Conservation (phyloP, 148 eudicot genomes). For the Chenopodium quinoa region DNA sequence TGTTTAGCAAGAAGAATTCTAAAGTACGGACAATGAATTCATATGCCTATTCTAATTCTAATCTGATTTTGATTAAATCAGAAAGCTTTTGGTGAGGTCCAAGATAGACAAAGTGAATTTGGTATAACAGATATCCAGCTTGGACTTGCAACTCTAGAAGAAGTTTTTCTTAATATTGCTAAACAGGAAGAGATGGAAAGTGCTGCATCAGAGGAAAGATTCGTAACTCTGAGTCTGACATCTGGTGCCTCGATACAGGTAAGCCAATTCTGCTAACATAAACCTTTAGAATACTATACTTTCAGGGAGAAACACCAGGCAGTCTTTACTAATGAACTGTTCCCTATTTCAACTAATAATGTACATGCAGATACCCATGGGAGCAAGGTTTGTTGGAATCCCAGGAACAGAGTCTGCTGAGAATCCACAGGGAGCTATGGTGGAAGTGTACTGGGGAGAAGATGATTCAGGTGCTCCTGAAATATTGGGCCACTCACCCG, state of each 20-base stretch:
- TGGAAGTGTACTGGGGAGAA: slow-evolving; percentile 64
- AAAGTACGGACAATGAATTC: not conserved
- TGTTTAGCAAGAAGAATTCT: not conserved
- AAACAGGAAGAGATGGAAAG: slow-evolving; percentile 63
- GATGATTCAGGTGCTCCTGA: slow-evolving; percentile 64
- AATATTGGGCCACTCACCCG: slow-evolving; percentile 52
- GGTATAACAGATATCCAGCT: slow-evolving; percentile 74
- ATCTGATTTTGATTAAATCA: slow-evolving; percentile 18
- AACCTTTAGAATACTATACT: not conserved
- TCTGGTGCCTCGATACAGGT: slow-evolving; percentile 11
- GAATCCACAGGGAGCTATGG: slow-evolving; percentile 57
- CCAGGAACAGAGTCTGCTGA: slow-evolving; percentile 60
- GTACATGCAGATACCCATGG: slow-evolving; percentile 57
- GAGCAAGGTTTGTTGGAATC: slow-evolving; percentile 55
- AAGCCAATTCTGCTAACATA: not conserved
- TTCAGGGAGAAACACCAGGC: not conserved
- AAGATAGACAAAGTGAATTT: slow-evolving; percentile 60
- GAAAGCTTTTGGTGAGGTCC: slow-evolving; percentile 68
- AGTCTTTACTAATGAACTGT: not conserved
- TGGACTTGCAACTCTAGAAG: slow-evolving; percentile 80
- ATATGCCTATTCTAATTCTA: not conserved
- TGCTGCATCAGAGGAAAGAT: slow-evolving; percentile 56
- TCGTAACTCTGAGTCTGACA: slow-evolving; percentile 5
- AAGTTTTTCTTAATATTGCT: slow-evolving; percentile 75
- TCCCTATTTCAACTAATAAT: not conserved